These are phyloP conservation scores for Xylaria flabelliformis DNA, from an alignment of 495 filamentous ascomycete genomes.

Conservation along the genomic window DNA sequence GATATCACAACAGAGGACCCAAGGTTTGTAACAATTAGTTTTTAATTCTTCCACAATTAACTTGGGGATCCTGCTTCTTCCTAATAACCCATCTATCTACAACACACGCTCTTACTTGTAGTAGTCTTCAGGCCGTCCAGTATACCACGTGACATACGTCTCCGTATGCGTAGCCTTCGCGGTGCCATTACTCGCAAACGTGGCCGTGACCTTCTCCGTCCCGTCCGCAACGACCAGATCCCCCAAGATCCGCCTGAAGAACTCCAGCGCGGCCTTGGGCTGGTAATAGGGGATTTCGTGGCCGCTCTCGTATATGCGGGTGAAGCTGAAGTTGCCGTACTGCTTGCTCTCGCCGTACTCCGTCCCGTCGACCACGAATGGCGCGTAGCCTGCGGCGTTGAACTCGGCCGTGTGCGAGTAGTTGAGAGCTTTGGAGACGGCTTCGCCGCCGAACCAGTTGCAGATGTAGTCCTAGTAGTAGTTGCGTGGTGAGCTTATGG, in stretches of 20 bases:
- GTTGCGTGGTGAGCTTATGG: constrained; percentile 42
- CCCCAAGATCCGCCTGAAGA: constrained; percentile 39
- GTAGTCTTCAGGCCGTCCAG: constrained; percentile 34
- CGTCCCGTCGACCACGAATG: constrained; percentile 45
- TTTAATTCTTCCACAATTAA: background rate
- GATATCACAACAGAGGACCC: background rate
- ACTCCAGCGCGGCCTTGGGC: constrained; percentile 56
- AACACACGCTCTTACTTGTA: constrained; percentile 24
- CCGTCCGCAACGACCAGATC: constrained; percentile 18
- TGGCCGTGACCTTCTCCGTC: constrained; percentile 43
- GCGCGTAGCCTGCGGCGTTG: constrained; percentile 54
- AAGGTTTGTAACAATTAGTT: background rate
- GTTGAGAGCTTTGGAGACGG: constrained; percentile 56
- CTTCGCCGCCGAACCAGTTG: constrained; percentile 61
- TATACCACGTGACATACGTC: constrained; percentile 44
- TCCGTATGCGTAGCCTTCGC: constrained; percentile 64
- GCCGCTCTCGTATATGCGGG: constrained; percentile 64
- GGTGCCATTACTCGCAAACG: constrained; percentile 53
- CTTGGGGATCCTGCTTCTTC: background rate
- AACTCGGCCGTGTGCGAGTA: constrained; percentile 48
- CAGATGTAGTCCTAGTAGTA: constrained; percentile 64
- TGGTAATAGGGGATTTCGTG: constrained; percentile 70
- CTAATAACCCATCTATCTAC: background rate
- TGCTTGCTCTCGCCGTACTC: constrained; percentile 52
- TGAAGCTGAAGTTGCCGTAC: constrained; percentile 68